phyloP scores from a whole-genome alignment of 352 stramenopile species.

The Lagenidium giganteum region DNA sequence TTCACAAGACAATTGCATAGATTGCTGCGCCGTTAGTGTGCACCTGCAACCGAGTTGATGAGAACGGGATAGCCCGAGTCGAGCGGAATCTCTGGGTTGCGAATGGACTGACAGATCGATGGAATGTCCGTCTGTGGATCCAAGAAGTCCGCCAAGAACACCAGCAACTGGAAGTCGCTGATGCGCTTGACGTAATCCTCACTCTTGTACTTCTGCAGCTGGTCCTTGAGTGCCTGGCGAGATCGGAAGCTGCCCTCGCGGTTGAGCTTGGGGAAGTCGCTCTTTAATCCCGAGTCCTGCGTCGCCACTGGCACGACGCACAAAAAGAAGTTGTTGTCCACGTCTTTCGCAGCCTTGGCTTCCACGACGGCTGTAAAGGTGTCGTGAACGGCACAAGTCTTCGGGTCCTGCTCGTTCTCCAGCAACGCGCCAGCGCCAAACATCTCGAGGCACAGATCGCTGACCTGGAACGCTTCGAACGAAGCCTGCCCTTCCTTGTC shows the following conservation, averaged over 20 bases:
- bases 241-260: slow-evolving; percentile 77
- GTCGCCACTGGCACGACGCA: slow-evolving; percentile 94
- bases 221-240: slow-evolving; percentile 89
- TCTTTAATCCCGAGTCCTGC: slow-evolving; percentile 90
- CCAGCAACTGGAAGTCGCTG: slow-evolving; percentile 94
- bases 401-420: slow-evolving; percentile 86
- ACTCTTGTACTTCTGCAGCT: slow-evolving; percentile 74
- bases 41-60: slow-evolving; percentile 91
- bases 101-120: slow-evolving; percentile 90
- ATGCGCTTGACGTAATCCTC: slow-evolving; percentile 87
- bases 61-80: slow-evolving; percentile 95
- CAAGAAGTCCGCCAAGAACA: slow-evolving; percentile 94
- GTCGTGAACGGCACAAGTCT: slow-evolving; percentile 89
- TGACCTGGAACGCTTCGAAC: slow-evolving; percentile 97
- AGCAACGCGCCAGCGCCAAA: slow-evolving; percentile 92
- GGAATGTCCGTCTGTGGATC: slow-evolving; percentile 90
- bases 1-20: background rate
- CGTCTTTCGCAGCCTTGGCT: slow-evolving; percentile 84
- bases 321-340: slow-evolving; percentile 98
- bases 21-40: slow-evolving; percentile 24
- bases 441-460: slow-evolving; percentile 98
- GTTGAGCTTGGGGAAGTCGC: slow-evolving; percentile 93
- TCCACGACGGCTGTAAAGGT: slow-evolving; percentile 98
- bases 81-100: slow-evolving; percentile 83
- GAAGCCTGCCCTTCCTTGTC: slow-evolving; percentile 91